Evolutionary conservation across 345 rosid genomes (phyloP).

Genomic region (Murraya koenigii): DNA sequence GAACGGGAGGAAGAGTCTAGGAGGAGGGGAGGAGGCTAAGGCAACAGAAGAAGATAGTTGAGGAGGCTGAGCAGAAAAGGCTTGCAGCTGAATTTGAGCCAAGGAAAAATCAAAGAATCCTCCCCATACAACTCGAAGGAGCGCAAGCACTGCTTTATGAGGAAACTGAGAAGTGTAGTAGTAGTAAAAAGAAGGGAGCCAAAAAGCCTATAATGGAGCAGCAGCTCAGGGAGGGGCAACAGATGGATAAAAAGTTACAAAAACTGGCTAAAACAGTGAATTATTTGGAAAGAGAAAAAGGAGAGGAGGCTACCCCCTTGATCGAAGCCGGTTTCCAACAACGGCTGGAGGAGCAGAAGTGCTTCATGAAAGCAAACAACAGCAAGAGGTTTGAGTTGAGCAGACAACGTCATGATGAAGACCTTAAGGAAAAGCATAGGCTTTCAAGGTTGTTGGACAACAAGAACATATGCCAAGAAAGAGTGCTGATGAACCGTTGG

Average conservation of each 20-base stretch:
- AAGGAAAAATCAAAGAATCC: constrained; percentile 71
- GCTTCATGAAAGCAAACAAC: constrained; percentile 40
- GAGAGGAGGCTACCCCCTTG: constrained; percentile 91
- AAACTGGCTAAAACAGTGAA: constrained; percentile 70
- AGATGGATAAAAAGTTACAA: constrained; percentile 86
- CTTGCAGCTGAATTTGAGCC: constrained; percentile 74
- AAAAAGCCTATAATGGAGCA: constrained; percentile 76
- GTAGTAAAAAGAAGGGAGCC: constrained; percentile 63
- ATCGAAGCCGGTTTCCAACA: constrained; percentile 86
- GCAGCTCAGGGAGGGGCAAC: constrained; percentile 93
- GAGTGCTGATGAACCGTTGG: constrained; percentile 54
- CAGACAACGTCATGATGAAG: constrained; percentile 88
- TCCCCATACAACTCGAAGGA: constrained; percentile 66
- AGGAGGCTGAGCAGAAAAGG: constrained; percentile 92
- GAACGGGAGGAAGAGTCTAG: constrained; percentile 87
- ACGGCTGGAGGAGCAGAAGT: constrained; percentile 70
- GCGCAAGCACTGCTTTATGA: constrained; percentile 66
- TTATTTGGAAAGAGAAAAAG: constrained; percentile 45
- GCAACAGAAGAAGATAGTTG: constrained; percentile 62
- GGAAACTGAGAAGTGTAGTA: constrained; percentile 55
- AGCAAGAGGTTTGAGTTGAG: constrained; percentile 88
- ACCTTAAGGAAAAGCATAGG: constrained; percentile 83
- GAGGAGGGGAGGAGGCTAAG: constrained; percentile 54
- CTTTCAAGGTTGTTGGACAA: constrained; percentile 63
- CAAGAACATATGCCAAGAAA: constrained; percentile 73